Evolutionary conservation across 306 rosid species (phyloP).

Genomic region (Aeschynomene evenia): DNA sequence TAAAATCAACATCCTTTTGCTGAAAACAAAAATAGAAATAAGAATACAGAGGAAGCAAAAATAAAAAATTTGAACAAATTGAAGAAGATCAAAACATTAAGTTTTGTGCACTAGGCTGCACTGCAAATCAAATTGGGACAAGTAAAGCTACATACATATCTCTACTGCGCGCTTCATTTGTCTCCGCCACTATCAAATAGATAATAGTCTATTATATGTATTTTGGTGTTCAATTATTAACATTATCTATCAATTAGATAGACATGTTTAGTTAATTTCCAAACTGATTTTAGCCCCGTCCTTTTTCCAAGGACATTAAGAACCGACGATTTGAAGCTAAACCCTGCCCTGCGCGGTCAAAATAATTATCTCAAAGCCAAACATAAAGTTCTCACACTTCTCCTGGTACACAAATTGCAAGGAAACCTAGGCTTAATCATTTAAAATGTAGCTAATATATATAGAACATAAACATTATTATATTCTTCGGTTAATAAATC

Average conservation of each 20-base stretch:
- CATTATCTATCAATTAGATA: slow-evolving; percentile 6
- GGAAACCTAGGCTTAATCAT: not conserved
- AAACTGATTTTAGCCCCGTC: not conserved
- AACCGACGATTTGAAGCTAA: not conserved
- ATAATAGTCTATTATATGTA: no score
- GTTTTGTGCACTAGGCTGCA: no score
- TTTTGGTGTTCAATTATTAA: no score
- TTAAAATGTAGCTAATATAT: not conserved
- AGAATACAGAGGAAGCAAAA: not conserved
- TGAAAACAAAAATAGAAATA: slow-evolving; percentile 14
- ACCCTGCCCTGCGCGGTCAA: not conserved
- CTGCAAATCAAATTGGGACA: no score
- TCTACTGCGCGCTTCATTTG: not conserved
- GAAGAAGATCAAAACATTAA: not conserved
- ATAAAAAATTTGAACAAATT: not conserved
- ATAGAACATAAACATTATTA: not conserved
- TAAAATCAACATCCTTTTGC: slow-evolving; percentile 61
- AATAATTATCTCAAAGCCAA: not conserved
- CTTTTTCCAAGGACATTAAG: not conserved
- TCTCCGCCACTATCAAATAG: not conserved
- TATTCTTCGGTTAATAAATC: not conserved
- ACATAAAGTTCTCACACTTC: not conserved
- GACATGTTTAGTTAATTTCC: not conserved
- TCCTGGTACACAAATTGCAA: not conserved
- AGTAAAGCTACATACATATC: not conserved